Evolutionary conservation across 306 rosid species (phyloP), one percentile per base, ranked within the genome.

Genomic region (Pyrus pyrifolia): DNA sequence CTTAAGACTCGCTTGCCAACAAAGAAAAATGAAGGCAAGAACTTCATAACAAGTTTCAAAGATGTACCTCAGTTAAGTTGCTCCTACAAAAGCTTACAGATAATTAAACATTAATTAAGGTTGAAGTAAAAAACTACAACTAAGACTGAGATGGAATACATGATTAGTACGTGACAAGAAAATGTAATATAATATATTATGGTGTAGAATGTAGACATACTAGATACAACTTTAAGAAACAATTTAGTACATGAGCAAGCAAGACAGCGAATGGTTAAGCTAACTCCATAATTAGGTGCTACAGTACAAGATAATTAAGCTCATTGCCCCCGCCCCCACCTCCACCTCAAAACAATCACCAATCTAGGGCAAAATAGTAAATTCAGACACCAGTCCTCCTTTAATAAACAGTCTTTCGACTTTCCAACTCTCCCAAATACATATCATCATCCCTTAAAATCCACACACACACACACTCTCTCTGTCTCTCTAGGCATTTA

Each of bases 281-380:
- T 3, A 11, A 29, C 44, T 68, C 53, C 71, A 76, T 44, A 63
- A 62, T 52, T 9, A 73, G 64, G 62, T 4, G 57, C 33, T 12
- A 55, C 73, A 45, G 19, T 23, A 73, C 78, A 82, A 79, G 73
- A 62, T 71, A 81, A 78, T 78, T 73, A 83, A 31, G 27, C 81
- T 27, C 80, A 2, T 19, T 8, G 17, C 55, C 76, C 68, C 30
- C 29, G 5, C 42, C 71, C 35, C 5, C 30, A 62, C 55, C 21
- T 5, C 21, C 30, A 62, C 55, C 21, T 5, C 21, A 51, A 18
- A 15, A 18, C 15, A 66, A 79, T 75, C 82, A 85, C 86, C 88
- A 85, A 83, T 53, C 84, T 62, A 72, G 97, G 94, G 80, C 30
- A 85, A 44, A 0, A 63, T 27, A 4, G 91, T 93, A 67, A 83